Base-by-base conservation (phyloP, 2,329 filamentous ascomycete species). In the Metarhizium robertsii region DNA sequence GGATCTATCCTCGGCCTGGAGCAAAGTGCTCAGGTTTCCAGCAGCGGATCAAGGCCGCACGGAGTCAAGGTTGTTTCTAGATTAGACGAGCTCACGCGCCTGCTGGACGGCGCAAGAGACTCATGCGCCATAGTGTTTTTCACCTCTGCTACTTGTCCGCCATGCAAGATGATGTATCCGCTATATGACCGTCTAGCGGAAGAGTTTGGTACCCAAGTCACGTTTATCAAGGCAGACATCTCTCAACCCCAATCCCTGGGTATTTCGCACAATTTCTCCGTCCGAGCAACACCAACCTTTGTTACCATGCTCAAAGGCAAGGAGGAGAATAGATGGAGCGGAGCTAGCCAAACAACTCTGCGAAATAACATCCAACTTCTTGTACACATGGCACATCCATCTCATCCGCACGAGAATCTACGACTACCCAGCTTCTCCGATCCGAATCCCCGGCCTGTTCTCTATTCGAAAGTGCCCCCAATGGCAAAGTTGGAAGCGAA, bases 111-210 rank as follows among this genome's bases (percentile, higher is more conserved):
- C 32, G 87, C 88, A 0, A 76, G 77, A 32, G 76, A 79, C 5
- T 85, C 87, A 1, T 90, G 86, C 58, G 89, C 89, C 0, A 81
- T 92, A 42, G 79, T 96, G 55, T 96, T 96, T 75, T 97, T 97
- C 73, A 96, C 92, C 0, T 95, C 90, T 3, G 82, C 87, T 2
- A 94, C 86, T 2, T 96, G 92, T 66, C 80, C 84, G 1, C 91
- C 92, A 0, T 96, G 92, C 78, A 92, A 88, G 68, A 72, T 83
- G 16, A 79, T 92, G 2, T 95, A 96, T 64, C 90, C 92, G 1
- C 71, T 86, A 0, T 97, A 90, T 64, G 87, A 95, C 58, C 78
- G 89, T 60, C 76, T 96, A 0, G 91, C 92, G 2, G 81, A 80
- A 30, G 87, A 95, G 66, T 78, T 85, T 32, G 85, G 81, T 1